These are phyloP conservation scores for Pachysandra terminalis DNA, from an alignment of 164 flowering plant species.

Conservation along the genomic window DNA sequence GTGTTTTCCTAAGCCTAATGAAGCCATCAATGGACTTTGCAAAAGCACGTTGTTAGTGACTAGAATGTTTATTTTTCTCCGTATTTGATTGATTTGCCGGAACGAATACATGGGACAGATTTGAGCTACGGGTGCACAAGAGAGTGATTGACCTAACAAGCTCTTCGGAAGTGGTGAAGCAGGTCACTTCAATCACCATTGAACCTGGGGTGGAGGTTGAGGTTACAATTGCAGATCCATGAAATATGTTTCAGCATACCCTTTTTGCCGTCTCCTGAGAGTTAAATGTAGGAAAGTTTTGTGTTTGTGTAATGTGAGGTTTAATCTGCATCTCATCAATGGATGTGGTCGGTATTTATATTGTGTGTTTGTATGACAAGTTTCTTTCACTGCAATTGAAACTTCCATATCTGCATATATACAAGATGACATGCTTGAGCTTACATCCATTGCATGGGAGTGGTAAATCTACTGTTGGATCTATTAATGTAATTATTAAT, in stretches of 20 bases:
- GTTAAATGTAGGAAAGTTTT: neutral
- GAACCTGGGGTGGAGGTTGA: constrained; percentile 96
- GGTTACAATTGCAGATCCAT: constrained; percentile 81
- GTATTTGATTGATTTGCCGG: constrained; percentile 31
- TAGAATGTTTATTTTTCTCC: too few species aligned
- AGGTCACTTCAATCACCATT: constrained; percentile 83
- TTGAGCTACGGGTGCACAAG: constrained; percentile 91
- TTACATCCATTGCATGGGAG: too few species aligned
- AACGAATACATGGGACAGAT: constrained; percentile 91
- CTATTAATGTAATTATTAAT: too few species aligned
- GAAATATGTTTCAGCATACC: constrained; percentile 3
- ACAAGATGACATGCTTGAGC: too few species aligned
- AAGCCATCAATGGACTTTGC: too few species aligned
- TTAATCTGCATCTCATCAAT: too few species aligned
- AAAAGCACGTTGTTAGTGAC: neutral
- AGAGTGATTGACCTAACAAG: constrained; percentile 84
- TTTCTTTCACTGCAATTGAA: too few species aligned
- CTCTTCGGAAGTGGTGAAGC: constrained; percentile 88
- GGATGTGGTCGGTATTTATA: too few species aligned
- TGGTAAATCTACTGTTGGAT: too few species aligned
- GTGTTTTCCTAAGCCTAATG: too few species aligned
- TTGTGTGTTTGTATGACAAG: too few species aligned
- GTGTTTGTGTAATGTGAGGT: neutral
- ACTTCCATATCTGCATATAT: too few species aligned
- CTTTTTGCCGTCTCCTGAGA: neutral